Percentiles rank a stretch among this genome's conserved stretches.
phyloP scores from a whole-genome alignment of 2,329 filamentous ascomycete species.

The Fusarium temperatum region DNA sequence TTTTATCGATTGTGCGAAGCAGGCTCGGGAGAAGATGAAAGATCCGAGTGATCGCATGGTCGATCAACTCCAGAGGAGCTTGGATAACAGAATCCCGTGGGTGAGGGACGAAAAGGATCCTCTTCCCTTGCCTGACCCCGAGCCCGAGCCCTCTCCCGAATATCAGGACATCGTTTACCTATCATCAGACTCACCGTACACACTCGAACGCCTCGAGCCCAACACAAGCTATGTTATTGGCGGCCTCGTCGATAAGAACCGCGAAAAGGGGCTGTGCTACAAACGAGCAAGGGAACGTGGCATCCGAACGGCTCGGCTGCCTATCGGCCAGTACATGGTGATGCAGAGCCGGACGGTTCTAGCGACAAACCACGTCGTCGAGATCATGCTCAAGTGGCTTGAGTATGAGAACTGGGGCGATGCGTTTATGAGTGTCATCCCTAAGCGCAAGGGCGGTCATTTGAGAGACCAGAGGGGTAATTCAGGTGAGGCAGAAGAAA shows the following conservation, averaged over 20 bases:
- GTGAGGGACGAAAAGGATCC: slow-evolving; percentile 45
- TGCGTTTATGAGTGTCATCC: slow-evolving; percentile 88
- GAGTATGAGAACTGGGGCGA: slow-evolving; percentile 90
- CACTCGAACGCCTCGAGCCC: slow-evolving; percentile 82
- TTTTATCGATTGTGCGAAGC: slow-evolving; percentile 73
- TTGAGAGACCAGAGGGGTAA: slow-evolving; percentile 58
- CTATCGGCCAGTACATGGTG: slow-evolving; percentile 93
- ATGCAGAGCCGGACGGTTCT: slow-evolving; percentile 89
- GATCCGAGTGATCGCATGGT: slow-evolving; percentile 64
- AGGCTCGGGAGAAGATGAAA: slow-evolving; percentile 74
- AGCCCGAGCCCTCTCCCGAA: slow-evolving; percentile 45
- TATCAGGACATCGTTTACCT: slow-evolving; percentile 78
- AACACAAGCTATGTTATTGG: slow-evolving; percentile 94
- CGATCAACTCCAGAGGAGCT: slow-evolving; percentile 61
- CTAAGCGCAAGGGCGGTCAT: slow-evolving; percentile 85
- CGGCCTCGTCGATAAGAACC: slow-evolving; percentile 93
- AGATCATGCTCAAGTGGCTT: slow-evolving; percentile 95
- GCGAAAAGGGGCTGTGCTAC: slow-evolving; percentile 95
- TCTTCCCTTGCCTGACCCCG: slow-evolving; percentile 47
- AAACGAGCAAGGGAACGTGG: slow-evolving; percentile 77
- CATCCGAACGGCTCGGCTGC: slow-evolving; percentile 87
- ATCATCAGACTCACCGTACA: slow-evolving; percentile 89
- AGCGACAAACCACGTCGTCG: slow-evolving; percentile 93
- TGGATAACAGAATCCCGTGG: slow-evolving; percentile 45
- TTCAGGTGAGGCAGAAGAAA: slow-evolving; percentile 31